Evolutionary conservation across 2,329 filamentous ascomycete genomes (phyloP).

Genomic region (Fusarium verrucosum): DNA sequence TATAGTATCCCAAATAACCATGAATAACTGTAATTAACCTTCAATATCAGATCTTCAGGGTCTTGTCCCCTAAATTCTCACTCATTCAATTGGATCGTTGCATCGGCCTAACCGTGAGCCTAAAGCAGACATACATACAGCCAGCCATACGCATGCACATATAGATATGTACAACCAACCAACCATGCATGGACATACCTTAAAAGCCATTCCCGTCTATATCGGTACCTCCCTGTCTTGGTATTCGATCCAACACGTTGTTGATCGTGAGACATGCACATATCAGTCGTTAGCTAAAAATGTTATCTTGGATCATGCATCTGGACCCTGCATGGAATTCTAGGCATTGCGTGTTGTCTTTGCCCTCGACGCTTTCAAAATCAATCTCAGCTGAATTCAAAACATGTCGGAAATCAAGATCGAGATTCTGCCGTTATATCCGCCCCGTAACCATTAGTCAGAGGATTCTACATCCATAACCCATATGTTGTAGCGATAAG

Average conservation of each 20-base stretch:
- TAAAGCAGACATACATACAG: no score
- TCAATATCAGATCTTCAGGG: background rate
- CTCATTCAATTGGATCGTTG: slow-evolving; percentile 29
- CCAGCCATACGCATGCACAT: no score
- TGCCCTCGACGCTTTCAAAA: background rate
- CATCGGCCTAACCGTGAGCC: slow-evolving; percentile 28
- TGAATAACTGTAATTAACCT: background rate
- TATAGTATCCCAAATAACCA: no score
- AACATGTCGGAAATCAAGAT: background rate
- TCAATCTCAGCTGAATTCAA: background rate
- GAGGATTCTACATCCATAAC: background rate
- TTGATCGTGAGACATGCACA: slow-evolving; percentile 24
- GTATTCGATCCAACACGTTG: slow-evolving; percentile 9
- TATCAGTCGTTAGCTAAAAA: background rate
- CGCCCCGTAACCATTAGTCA: background rate
- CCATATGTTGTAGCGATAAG: slow-evolving; percentile 10
- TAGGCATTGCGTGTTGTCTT: background rate
- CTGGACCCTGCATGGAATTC: slow-evolving; percentile 10
- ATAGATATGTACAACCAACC: no score
- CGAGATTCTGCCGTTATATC: background rate
- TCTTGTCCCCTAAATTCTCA: background rate
- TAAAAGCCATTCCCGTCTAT: slow-evolving; percentile 15
- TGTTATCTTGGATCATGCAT: background rate
- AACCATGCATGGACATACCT: slow-evolving; percentile 5
- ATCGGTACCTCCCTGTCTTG: slow-evolving; percentile 8